A percentile compares a stretch with the other conserved stretches of the same genome.
phyloP scores from a whole-genome alignment of 179 eudicot species.

The Amaranthus tricolor region DNA sequence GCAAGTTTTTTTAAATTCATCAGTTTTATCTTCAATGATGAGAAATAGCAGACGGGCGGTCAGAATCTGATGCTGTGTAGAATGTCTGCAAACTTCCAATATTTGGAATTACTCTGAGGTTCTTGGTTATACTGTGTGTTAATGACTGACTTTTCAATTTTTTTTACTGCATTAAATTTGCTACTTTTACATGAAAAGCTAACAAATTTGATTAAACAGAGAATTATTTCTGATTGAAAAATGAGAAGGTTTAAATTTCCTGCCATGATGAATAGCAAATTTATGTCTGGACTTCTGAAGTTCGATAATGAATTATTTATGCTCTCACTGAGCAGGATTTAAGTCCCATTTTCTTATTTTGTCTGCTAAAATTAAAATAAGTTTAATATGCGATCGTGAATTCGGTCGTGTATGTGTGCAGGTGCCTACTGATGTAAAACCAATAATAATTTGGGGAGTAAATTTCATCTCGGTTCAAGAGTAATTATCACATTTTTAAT shows the following conservation, averaged over 20 bases:
- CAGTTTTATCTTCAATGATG: not conserved
- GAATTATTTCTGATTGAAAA: too few relatives aligned
- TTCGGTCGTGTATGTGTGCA: too few relatives aligned
- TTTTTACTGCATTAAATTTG: not conserved
- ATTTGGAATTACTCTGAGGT: not conserved
- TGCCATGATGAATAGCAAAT: not conserved
- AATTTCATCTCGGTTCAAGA: too few relatives aligned
- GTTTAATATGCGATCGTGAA: too few relatives aligned
- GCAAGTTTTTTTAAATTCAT: not conserved
- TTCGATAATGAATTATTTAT: not conserved
- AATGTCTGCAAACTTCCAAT: not conserved
- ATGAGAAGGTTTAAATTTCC: not conserved
- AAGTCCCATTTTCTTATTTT: too few relatives aligned
- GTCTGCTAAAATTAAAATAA: too few relatives aligned
- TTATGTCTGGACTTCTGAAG: constrained; percentile 6
- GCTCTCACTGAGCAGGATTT: not conserved
- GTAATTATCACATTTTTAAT: too few relatives aligned
- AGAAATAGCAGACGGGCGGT: not conserved
- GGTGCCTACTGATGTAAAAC: too few relatives aligned
- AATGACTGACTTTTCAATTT: not conserved
- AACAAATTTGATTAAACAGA: too few relatives aligned
- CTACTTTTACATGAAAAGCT: too few relatives aligned
- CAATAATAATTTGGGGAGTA: too few relatives aligned
- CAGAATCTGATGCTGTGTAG: not conserved
- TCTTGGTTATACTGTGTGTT: not conserved